phyloP scores from a whole-genome alignment of 1,139 yeast species.

The Diutina rugosa region DNA sequence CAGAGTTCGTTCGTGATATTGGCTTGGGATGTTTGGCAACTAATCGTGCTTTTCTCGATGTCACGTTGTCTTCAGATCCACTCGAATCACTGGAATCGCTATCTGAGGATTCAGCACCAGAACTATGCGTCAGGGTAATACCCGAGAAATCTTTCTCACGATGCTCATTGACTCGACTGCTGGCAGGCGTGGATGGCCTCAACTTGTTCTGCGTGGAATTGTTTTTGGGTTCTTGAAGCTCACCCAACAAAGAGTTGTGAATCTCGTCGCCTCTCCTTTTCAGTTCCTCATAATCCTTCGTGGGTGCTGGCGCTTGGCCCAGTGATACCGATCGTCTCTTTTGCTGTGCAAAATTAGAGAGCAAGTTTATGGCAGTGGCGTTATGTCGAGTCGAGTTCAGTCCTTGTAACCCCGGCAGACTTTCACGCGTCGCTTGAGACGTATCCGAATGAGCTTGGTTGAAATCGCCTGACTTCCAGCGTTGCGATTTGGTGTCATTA shows the following conservation, averaged over 20 bases:
- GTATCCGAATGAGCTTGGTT: not conserved
- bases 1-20: not conserved
- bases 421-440: not conserved
- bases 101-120: not conserved
- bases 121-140: not conserved
- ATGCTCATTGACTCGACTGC: not conserved
- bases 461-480: not conserved
- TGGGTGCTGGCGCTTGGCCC: not conserved
- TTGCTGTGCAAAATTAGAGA: not conserved
- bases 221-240: not conserved
- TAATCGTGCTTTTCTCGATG: not conserved
- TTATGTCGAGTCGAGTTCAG: not conserved
- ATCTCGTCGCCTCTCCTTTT: not conserved
- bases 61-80: not conserved
- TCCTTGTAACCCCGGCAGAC: not conserved
- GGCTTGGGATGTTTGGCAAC: constrained; percentile 1
- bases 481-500: too few relatives aligned
- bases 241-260: not conserved
- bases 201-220: not conserved
- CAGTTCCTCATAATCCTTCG: not conserved
- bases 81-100: not conserved
- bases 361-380: not conserved
- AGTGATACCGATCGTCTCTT: not conserved
- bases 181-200: not conserved
- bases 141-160: not conserved